Conservation (phyloP, 441 rosid species). For the Adansonia grandidieri region DNA sequence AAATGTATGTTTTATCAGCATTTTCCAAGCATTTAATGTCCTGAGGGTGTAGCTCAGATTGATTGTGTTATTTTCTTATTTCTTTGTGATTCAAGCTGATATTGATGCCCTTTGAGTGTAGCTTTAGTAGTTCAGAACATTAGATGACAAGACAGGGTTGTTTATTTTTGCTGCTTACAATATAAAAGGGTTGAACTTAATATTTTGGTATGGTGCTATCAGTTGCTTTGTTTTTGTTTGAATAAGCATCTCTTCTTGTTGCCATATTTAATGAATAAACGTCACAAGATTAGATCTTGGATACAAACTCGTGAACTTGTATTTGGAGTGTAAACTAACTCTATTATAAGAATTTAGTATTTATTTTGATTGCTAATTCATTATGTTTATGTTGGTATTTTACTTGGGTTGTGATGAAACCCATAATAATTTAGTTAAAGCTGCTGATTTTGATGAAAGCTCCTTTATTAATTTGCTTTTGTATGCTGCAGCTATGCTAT, state of each 20-base stretch:
- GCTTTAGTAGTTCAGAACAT: neutral
- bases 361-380: neutral
- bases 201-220: neutral
- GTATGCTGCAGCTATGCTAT: conserved; percentile 67
- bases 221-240: neutral
- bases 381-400: neutral
- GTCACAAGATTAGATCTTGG: neutral
- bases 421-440: neutral
- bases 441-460: neutral
- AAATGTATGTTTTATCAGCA: neutral
- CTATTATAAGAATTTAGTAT: neutral
- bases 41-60: neutral
- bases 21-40: neutral
- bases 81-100: neutral
- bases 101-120: neutral
- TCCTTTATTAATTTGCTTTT: neutral
- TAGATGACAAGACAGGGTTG: neutral
- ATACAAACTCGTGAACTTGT: conserved; percentile 1
- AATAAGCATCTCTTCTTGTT: neutral
- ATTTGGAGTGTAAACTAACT: neutral
- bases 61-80: neutral
- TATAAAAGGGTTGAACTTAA: neutral
- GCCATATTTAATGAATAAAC: conserved; percentile 4
- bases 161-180: neutral
- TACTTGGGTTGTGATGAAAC: neutral